Conservation (phyloP, 2,329 filamentous ascomycete genomes). For the Epichloe coenophiala region DNA sequence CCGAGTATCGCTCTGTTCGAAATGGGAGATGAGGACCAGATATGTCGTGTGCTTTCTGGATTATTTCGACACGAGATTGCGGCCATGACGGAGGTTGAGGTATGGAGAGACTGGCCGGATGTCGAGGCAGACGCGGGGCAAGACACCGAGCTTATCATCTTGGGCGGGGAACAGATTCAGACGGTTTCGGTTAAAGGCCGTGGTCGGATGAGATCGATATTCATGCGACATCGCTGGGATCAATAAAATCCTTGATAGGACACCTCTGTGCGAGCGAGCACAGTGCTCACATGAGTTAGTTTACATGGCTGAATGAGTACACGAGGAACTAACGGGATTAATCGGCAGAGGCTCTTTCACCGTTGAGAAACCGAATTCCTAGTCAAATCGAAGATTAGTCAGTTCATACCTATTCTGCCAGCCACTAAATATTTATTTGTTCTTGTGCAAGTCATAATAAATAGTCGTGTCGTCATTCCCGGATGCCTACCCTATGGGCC, state of each 20-base stretch:
- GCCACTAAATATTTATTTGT: not conserved
- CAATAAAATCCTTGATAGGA: not conserved
- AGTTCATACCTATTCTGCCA: too few species aligned
- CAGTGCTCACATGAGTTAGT: too few species aligned
- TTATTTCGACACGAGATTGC: slow-evolving; percentile 20
- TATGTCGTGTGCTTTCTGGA: slow-evolving; percentile 43
- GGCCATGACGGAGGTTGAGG: slow-evolving; percentile 34
- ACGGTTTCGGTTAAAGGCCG: slow-evolving; percentile 29
- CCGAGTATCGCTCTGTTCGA: slow-evolving; percentile 53
- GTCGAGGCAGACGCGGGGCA: slow-evolving; percentile 17
- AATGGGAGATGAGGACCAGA: slow-evolving; percentile 57
- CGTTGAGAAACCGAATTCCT: not conserved
- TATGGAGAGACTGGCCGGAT: slow-evolving; percentile 60
- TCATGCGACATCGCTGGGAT: slow-evolving; percentile 7
- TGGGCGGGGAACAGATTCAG: slow-evolving; percentile 3
- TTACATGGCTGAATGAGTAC: not conserved
- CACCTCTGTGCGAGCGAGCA: not conserved
- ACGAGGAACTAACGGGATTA: not conserved
- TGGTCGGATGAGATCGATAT: slow-evolving; percentile 34
- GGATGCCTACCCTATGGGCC: slow-evolving; percentile 2
- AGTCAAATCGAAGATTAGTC: not conserved
- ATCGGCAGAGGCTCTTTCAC: not conserved
- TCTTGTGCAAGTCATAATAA: not conserved
- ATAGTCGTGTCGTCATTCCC: not conserved
- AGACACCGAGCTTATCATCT: slow-evolving; percentile 11